These are phyloP conservation scores for Conoideocrella luteorostrata DNA, from an alignment of 2,329 filamentous ascomycete genomes.

Conservation along the genomic window DNA sequence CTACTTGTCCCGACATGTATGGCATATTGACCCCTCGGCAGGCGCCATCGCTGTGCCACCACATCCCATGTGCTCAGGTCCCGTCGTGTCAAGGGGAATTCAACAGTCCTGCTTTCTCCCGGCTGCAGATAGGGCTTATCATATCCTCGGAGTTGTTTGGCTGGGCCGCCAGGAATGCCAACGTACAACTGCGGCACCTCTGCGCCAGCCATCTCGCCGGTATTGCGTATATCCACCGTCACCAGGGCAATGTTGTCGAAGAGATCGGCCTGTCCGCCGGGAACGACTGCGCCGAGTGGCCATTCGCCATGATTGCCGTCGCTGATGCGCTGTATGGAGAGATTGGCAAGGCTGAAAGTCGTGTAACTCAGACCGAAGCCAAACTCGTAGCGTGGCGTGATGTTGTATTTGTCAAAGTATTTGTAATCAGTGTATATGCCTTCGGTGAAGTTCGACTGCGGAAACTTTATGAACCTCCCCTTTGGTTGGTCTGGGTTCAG, in stretches of 20 bases:
- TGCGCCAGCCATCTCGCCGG: slow-evolving; percentile 33
- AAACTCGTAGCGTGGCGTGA: slow-evolving; percentile 48
- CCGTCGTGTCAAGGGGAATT: slow-evolving; percentile 51
- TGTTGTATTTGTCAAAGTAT: slow-evolving; percentile 42
- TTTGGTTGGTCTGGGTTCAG: slow-evolving; percentile 34
- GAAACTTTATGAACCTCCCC: slow-evolving; percentile 45
- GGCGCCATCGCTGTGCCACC: slow-evolving; percentile 52
- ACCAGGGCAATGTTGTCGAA: slow-evolving; percentile 40
- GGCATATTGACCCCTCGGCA: slow-evolving; percentile 38
- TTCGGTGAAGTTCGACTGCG: slow-evolving; percentile 46
- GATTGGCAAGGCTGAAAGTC: slow-evolving; percentile 40
- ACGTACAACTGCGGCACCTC: slow-evolving; percentile 46
- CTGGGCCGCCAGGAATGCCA: slow-evolving; percentile 40
- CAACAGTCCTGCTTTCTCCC: slow-evolving; percentile 36
- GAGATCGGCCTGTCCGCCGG: slow-evolving; percentile 40
- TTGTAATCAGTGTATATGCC: slow-evolving; percentile 49
- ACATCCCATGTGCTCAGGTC: slow-evolving; percentile 64
- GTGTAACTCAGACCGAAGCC: slow-evolving; percentile 53
- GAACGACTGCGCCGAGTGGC: slow-evolving; percentile 31
- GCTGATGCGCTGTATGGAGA: slow-evolving; percentile 26
- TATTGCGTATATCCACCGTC: slow-evolving; percentile 34
- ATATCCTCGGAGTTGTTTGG: slow-evolving; percentile 59
- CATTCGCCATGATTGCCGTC: slow-evolving; percentile 23
- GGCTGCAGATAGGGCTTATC: slow-evolving; percentile 49
- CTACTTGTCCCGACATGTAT: slow-evolving; percentile 44